phyloP scores from a whole-genome alignment of 2,329 filamentous ascomycete species.

The Calcarisporium arbuscula region DNA sequence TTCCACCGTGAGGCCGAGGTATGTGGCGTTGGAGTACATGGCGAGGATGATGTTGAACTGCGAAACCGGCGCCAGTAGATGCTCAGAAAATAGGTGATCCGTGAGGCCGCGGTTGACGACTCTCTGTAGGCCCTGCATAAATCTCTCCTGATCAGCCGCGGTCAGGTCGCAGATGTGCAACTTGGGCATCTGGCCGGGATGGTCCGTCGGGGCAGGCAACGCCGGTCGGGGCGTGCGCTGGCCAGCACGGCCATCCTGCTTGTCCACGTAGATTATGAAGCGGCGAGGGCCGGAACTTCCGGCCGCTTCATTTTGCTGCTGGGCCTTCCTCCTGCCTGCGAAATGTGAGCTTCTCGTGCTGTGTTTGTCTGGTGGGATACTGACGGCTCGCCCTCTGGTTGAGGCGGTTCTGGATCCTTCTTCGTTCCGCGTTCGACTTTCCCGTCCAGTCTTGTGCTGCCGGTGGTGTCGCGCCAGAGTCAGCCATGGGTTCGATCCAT shows the following conservation, averaged over 20 bases:
- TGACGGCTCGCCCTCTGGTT: slow-evolving; percentile 11
- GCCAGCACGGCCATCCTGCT: not conserved
- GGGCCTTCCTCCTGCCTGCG: slow-evolving; percentile 1
- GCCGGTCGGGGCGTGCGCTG: not conserved
- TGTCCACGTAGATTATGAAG: not conserved
- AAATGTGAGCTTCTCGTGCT: not conserved
- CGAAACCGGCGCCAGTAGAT: slow-evolving; percentile 6
- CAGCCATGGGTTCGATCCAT: too few species aligned
- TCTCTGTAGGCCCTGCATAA: slow-evolving; percentile 3
- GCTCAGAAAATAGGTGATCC: slow-evolving; percentile 2
- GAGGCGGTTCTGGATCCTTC: slow-evolving; percentile 9
- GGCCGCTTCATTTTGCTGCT: slow-evolving; percentile 3
- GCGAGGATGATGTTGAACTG: slow-evolving; percentile 6
- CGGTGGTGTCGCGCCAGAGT: too few species aligned
- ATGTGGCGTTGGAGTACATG: not conserved
- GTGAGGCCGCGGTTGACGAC: slow-evolving; percentile 2
- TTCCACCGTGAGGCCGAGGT: slow-evolving; percentile 1
- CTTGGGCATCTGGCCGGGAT: too few species aligned
- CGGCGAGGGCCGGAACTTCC: not conserved
- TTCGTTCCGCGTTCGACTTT: slow-evolving; percentile 2
- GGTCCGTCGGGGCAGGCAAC: too few species aligned
- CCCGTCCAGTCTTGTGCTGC: slow-evolving; percentile 1
- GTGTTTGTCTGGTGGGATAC: not conserved
- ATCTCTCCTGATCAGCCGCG: not conserved
- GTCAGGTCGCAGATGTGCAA: slow-evolving; percentile 3